Evolutionary conservation across 2,329 filamentous ascomycete species (phyloP), one percentile per base, ranked within the genome.

Genomic region (Zalaria obscura): DNA sequence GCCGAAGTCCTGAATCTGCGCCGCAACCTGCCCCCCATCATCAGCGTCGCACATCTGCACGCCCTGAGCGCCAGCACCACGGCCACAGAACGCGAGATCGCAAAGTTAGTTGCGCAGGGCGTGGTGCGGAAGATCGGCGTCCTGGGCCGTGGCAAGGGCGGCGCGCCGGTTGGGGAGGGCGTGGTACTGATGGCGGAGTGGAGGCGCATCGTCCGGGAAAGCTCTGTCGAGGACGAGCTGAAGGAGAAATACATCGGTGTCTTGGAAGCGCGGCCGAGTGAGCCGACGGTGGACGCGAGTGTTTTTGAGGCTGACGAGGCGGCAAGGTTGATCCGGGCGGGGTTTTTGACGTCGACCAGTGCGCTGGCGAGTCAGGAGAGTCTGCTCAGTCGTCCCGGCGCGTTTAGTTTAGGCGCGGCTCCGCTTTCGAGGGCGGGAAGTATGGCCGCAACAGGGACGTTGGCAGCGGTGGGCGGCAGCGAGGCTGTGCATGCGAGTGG

Each of bases 391-490:
- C 58, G 58, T 3, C 62, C 65, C 1, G 59, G 60, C 6, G 53
- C 62, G 6, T 59, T 59, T 5, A 59, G 60, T 3, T 35, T 39
- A 2, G 32, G 38, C 36, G 27, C 36, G 40, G 69, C 73, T 25
- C 77, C 75, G 3, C 65, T 86, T 6, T 72, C 78, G 32, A 70
- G 67, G 26, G 74, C 83, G 25, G 65, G 64, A 10, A 75, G 77
- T 2, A 69, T 66, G 47, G 77, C 79, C 25, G 75, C 80, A 4
- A 80, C 82, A 1, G 83, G 83, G 9, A 78, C 77, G 3, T 52
- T 81, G 2, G 78, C 68, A 5, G 80, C 82, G 1, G 75, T 86
- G 1, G 83, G 83, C 1, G 81, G 81, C 4, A 61, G 66, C n/a
- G 73, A 74, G 18, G 79, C 75, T 2, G 63, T 84, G 4, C 73